Conservation (phyloP, 108 stramenopile genomes). For the Nannochloropsis salina region DNA sequence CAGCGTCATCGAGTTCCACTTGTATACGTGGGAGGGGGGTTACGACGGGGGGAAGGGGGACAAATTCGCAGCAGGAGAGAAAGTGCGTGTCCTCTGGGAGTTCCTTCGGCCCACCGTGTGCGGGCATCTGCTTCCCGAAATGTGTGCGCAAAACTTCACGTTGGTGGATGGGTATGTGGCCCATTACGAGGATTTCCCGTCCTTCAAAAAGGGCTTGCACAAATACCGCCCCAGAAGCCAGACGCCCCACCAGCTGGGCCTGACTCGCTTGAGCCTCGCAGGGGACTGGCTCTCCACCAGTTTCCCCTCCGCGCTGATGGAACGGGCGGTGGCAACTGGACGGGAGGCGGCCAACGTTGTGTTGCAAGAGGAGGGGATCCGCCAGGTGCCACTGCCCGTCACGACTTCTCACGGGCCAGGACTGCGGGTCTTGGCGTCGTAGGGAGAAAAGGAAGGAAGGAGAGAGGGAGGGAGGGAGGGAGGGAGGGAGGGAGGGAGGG, state of each 20-base stretch:
- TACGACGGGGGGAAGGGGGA: neutral
- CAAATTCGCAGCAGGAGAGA: neutral
- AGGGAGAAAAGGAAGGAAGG: neutral
- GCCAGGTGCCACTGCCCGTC: neutral
- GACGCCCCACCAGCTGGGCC: neutral
- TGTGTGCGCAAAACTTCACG: neutral
- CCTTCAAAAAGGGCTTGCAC: neutral
- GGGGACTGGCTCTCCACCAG: neutral
- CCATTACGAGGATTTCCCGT: constrained; percentile 3
- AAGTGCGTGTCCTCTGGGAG: neutral
- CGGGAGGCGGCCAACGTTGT: neutral
- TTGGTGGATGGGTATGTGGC: neutral
- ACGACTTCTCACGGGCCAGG: neutral
- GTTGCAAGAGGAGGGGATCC: neutral
- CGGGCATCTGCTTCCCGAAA: neutral
- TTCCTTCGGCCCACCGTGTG: neutral
- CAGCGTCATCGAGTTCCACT: neutral
- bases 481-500: neutral
- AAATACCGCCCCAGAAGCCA: neutral
- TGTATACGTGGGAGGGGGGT: neutral
- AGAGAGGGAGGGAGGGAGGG: no score
- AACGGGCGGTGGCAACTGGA: neutral
- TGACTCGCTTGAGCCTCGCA: neutral
- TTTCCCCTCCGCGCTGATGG: neutral
- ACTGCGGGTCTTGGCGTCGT: neutral